Evolutionary conservation across 2,329 filamentous ascomycete species (phyloP).

Genomic region (Phaeosphaeriaceae sp.): DNA sequence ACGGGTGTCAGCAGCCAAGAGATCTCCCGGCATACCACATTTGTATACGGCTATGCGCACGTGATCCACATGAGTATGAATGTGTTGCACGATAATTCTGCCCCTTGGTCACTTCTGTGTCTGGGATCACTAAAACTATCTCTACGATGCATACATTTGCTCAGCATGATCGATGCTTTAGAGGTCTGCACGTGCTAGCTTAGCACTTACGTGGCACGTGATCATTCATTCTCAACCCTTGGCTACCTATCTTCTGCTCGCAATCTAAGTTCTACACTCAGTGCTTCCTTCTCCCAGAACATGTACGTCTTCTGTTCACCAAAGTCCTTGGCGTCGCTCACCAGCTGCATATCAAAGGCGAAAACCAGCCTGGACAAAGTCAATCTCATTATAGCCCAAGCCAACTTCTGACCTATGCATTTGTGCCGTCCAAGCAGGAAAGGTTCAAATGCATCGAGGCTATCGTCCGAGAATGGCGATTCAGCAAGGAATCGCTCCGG

Average conservation of each 20-base stretch:
- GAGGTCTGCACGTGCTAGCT: too few relatives aligned
- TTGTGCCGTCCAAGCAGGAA: constrained; percentile 30
- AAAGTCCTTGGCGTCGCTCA: constrained; percentile 10
- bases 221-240: too few relatives aligned
- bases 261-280: constrained; percentile 6
- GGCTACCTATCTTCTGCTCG: neutral
- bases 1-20: neutral
- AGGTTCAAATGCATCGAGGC: constrained; percentile 22
- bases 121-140: too few relatives aligned
- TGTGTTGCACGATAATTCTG: too few relatives aligned
- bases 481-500: constrained; percentile 40
- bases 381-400: constrained; percentile 40
- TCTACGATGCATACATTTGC: too few relatives aligned
- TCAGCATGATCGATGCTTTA: too few relatives aligned
- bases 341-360: constrained; percentile 41
- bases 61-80: too few relatives aligned
- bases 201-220: too few relatives aligned
- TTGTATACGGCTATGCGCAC: neutral
- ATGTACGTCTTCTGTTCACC: constrained; percentile 26
- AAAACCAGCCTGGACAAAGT: constrained; percentile 50
- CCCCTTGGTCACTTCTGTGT: too few relatives aligned
- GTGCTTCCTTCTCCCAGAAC: constrained; percentile 25
- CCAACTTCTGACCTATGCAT: constrained; percentile 32
- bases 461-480: constrained; percentile 31
- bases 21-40: neutral